phyloP scores from a whole-genome alignment of 2,329 filamentous ascomycete species.

The Hymenoscyphus occultus region DNA sequence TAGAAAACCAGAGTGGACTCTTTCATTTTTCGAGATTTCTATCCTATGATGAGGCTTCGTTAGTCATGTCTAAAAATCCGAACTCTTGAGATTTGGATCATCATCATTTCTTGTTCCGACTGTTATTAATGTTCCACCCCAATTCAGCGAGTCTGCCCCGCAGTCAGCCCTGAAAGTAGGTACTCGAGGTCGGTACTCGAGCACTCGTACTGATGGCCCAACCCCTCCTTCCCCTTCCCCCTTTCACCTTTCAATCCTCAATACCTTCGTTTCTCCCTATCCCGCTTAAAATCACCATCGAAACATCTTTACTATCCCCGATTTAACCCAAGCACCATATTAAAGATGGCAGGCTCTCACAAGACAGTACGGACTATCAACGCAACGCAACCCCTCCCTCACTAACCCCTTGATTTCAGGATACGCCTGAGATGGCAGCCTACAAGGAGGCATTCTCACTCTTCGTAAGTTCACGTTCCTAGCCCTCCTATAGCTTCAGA shows the following conservation, averaged over 20 bases:
- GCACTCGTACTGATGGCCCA: background rate
- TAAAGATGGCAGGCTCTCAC: background rate
- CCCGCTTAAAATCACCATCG: background rate
- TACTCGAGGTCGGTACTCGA: background rate
- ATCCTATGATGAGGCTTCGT: background rate
- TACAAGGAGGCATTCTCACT: constrained; percentile 23
- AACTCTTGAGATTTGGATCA: background rate
- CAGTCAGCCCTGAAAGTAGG: constrained; percentile 4
- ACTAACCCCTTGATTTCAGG: background rate
- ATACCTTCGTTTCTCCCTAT: background rate
- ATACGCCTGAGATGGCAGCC: constrained; percentile 15
- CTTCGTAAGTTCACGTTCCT: constrained; percentile 15
- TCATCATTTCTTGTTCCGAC: background rate
- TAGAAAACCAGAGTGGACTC: too few species aligned
- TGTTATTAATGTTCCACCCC: too few species aligned
- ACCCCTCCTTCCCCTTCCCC: background rate
- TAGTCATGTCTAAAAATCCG: background rate
- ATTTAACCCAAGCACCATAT: background rate
- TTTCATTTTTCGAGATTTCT: background rate
- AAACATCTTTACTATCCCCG: background rate
- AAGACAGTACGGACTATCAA: background rate
- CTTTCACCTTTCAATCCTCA: background rate
- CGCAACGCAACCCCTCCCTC: background rate
- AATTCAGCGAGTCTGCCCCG: background rate
- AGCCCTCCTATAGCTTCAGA: background rate